phyloP scores from a whole-genome alignment of 2,329 filamentous ascomycete genomes.

The Aspergillus chevalieri region DNA sequence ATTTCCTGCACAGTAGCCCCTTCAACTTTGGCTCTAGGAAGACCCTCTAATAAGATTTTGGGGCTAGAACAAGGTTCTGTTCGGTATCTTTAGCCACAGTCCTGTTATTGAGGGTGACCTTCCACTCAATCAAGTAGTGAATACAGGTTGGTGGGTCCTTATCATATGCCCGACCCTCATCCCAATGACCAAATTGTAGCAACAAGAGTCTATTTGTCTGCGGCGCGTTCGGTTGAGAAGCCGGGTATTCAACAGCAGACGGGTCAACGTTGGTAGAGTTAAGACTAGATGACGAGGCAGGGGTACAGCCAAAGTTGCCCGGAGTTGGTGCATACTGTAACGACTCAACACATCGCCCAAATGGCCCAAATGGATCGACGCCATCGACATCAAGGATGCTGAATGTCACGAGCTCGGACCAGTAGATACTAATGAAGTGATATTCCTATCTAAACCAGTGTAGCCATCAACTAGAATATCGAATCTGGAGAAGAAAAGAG shows the following conservation, averaged over 20 bases:
- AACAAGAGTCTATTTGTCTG: neutral
- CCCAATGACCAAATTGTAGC: neutral
- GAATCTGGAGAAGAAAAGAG: no score
- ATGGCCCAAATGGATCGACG: no score
- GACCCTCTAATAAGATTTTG: neutral
- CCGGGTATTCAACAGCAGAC: neutral
- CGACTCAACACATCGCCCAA: no score
- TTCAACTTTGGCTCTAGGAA: neutral
- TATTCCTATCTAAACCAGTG: no score
- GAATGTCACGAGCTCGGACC: no score
- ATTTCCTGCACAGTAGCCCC: neutral
- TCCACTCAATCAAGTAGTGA: constrained; percentile 10
- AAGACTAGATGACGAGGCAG: neutral
- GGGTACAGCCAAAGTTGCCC: no score
- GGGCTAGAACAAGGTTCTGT: neutral
- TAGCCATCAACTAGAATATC: no score
- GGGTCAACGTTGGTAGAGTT: neutral
- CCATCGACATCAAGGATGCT: no score
- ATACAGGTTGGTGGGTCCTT: constrained; percentile 5
- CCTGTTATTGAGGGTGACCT: constrained; percentile 8
- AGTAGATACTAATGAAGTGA: no score
- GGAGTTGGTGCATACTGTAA: no score
- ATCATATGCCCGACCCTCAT: constrained; percentile 5
- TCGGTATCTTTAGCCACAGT: constrained; percentile 6
- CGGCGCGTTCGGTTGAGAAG: neutral